These are phyloP conservation scores for Coleophoma eucalyptorum DNA, from an alignment of 2,329 filamentous ascomycete species.

Conservation along the genomic window DNA sequence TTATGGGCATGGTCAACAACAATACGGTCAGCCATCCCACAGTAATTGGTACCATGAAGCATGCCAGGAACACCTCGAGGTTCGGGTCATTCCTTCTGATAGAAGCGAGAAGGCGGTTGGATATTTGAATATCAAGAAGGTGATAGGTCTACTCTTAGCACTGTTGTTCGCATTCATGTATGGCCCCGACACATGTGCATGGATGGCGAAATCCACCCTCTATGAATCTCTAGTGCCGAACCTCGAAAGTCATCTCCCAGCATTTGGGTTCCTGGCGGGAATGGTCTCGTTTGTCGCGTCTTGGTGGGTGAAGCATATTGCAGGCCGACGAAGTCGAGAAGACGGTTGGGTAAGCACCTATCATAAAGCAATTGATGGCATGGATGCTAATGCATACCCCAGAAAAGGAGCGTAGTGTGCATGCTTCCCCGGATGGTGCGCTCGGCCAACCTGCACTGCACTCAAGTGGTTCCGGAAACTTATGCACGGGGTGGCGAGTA, in stretches of 20 bases:
- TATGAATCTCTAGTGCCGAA: too few relatives aligned
- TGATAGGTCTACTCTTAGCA: neutral
- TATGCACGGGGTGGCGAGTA: constrained; percentile 1
- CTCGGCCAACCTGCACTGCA: neutral
- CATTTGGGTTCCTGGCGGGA: constrained; percentile 17
- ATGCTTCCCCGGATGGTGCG: neutral
- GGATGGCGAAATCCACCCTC: too few relatives aligned
- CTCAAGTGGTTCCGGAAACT: neutral
- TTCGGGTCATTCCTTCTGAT: neutral
- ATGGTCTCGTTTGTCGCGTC: constrained; percentile 13
- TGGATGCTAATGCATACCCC: too few relatives aligned
- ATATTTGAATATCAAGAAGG: neutral
- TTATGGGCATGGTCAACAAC: neutral
- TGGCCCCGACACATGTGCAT: too few relatives aligned
- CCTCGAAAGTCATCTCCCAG: constrained; percentile 6
- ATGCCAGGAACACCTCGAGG: neutral
- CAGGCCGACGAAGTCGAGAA: neutral
- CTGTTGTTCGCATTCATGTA: neutral
- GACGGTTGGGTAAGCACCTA: too few relatives aligned
- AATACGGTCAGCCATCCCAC: neutral
- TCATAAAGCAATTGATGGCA: too few relatives aligned
- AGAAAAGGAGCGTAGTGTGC: constrained; percentile 1
- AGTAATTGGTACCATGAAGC: neutral
- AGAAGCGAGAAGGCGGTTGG: neutral
- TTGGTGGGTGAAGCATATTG: constrained; percentile 13